Evolutionary conservation across 306 rosid genomes (phyloP).

Genomic region (Morella rubra): DNA sequence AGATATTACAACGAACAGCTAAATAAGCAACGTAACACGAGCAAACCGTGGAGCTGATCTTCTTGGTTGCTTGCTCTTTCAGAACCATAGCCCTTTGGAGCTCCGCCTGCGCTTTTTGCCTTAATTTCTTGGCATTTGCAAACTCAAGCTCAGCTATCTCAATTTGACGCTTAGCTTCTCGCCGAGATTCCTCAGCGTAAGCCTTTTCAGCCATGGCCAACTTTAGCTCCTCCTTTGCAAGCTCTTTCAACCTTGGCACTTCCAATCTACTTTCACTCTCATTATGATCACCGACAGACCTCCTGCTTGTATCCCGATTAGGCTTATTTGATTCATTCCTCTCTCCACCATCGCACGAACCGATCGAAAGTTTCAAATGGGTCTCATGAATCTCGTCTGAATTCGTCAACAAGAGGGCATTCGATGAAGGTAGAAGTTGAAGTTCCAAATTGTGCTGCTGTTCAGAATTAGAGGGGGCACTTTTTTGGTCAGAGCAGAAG

Average conservation of each 20-base stretch:
- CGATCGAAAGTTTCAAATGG: constrained; percentile 74
- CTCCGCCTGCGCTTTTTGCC: constrained; percentile 80
- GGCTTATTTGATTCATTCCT: constrained; percentile 19
- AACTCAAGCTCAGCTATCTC: constrained; percentile 82
- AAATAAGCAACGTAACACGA: too few species aligned
- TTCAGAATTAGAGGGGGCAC: constrained; percentile 26
- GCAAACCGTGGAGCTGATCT: constrained; percentile 67
- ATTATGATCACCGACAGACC: background rate
- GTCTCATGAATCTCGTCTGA: constrained; percentile 48
- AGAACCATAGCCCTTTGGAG: constrained; percentile 65
- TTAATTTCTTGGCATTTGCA: constrained; percentile 69
- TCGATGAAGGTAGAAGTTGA: constrained; percentile 61
- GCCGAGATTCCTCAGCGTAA: constrained; percentile 78
- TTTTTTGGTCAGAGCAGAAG: constrained; percentile 25
- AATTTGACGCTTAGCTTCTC: constrained; percentile 72
- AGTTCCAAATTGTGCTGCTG: constrained; percentile 57
- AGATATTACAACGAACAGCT: too few species aligned
- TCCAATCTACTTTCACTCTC: constrained; percentile 30
- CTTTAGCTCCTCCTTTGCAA: constrained; percentile 50
- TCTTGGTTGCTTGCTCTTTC: constrained; percentile 74
- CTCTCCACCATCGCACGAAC: constrained; percentile 35
- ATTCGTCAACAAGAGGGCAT: constrained; percentile 21
- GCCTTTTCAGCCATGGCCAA: constrained; percentile 68
- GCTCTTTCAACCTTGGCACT: constrained; percentile 43
- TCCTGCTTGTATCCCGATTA: background rate